Percentiles rank a stretch among this genome's conserved stretches.
Evolutionary conservation across 331 rosid genomes (phyloP).

Genomic region (Quercus lobata): DNA sequence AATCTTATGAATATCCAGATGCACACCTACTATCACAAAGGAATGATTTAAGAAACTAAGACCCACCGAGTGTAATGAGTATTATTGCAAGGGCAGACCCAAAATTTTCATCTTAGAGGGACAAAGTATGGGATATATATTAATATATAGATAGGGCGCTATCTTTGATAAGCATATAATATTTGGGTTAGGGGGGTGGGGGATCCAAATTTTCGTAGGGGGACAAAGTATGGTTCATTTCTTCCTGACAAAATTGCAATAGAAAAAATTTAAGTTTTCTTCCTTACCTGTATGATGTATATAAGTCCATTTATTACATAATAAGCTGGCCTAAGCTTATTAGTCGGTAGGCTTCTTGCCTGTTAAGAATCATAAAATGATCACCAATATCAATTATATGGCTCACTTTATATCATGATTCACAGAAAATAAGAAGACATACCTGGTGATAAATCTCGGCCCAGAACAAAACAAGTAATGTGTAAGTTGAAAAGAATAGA

Average conservation of each 20-base stretch:
- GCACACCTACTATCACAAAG: conserved; percentile 40
- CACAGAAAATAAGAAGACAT: conserved; percentile 15
- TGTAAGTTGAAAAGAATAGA: conserved; percentile 73
- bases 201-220: too few relatives aligned
- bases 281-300: conserved; percentile 57
- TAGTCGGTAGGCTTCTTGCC: conserved; percentile 74
- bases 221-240: not conserved
- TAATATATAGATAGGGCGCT: too few relatives aligned
- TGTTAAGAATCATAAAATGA: conserved; percentile 28
- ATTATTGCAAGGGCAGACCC: not conserved
- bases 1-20: conserved; percentile 55
- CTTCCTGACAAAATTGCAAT: conserved; percentile 3
- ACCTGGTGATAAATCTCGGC: conserved; percentile 88
- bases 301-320: conserved; percentile 51
- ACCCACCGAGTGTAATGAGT: not conserved
- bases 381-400: not conserved
- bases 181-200: not conserved
- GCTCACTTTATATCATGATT: not conserved
- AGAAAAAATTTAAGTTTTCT: not conserved
- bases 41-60: conserved; percentile 12
- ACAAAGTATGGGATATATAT: too few relatives aligned
- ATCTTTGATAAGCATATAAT: too few relatives aligned
- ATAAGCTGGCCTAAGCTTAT: conserved; percentile 65
- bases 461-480: conserved; percentile 82
- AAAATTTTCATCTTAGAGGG: too few relatives aligned